Evolutionary conservation across 192 early-diverging fungal genomes (phyloP).

Genomic region (Glomus cerebriforme): DNA sequence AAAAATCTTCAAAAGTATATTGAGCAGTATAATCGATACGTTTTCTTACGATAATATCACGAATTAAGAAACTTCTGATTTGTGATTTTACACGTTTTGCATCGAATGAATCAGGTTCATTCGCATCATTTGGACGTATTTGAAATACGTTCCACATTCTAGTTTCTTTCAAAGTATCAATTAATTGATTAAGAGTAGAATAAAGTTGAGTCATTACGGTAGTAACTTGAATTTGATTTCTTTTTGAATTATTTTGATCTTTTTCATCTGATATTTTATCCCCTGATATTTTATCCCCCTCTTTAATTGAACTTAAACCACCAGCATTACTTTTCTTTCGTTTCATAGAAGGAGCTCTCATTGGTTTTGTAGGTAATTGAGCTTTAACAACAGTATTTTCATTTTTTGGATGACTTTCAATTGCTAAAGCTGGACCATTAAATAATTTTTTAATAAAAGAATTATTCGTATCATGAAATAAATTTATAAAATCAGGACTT

Average conservation of each 20-base stretch:
- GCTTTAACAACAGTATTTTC: slow-evolving; percentile 73
- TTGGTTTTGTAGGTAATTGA: slow-evolving; percentile 72
- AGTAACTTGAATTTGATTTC: slow-evolving; percentile 43
- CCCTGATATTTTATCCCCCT: slow-evolving; percentile 33
- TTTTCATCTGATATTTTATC: no score
- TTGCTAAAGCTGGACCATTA: slow-evolving; percentile 67
- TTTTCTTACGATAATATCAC: slow-evolving; percentile 67
- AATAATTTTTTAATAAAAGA: slow-evolving; percentile 77
- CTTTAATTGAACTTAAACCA: slow-evolving; percentile 22
- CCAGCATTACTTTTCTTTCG: slow-evolving; percentile 40
- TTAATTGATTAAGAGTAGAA: slow-evolving; percentile 75
- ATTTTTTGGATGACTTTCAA: slow-evolving; percentile 74
- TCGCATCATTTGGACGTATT: slow-evolving; percentile 67
- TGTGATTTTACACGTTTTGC: slow-evolving; percentile 65
- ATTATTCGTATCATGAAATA: slow-evolving; percentile 75
- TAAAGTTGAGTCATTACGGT: slow-evolving; percentile 61
- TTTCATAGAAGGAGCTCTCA: slow-evolving; percentile 69
- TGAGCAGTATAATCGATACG: slow-evolving; percentile 69
- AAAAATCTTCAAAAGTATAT: slow-evolving; percentile 72
- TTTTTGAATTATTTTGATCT: slow-evolving; percentile 37
- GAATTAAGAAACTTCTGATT: slow-evolving; percentile 67
- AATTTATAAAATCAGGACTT: slow-evolving; percentile 80
- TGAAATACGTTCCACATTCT: slow-evolving; percentile 84
- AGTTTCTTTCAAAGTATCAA: slow-evolving; percentile 75
- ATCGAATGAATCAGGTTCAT: slow-evolving; percentile 57